These are phyloP conservation scores for Kuraishia ogatae DNA, from an alignment of 805 yeast species.

Conservation along the genomic window DNA sequence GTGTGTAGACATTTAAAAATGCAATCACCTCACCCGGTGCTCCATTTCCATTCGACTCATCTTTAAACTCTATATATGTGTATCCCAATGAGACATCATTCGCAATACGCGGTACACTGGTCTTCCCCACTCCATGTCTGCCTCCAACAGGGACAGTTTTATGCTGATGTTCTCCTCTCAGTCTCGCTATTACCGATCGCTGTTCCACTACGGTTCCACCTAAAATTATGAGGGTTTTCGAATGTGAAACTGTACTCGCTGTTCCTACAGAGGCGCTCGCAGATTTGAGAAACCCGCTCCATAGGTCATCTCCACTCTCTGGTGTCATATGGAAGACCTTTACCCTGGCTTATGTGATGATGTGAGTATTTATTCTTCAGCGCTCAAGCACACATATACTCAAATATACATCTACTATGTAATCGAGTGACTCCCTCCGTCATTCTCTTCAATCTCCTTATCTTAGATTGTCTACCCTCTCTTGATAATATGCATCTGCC, in stretches of 20 bases:
- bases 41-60: not conserved
- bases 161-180: not conserved
- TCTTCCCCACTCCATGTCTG: not conserved
- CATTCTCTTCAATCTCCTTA: too few relatives aligned
- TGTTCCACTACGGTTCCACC: conserved; percentile 3
- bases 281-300: not conserved
- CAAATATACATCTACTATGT: too few relatives aligned
- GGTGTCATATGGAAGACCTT: too few relatives aligned
- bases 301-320: not conserved
- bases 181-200: not conserved
- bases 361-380: too few relatives aligned
- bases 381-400: too few relatives aligned
- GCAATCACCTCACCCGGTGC: not conserved
- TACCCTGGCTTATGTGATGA: too few relatives aligned
- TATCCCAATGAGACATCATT: not conserved
- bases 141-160: not conserved
- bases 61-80: conserved; percentile 3
- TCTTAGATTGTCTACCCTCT: too few relatives aligned
- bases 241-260: not conserved
- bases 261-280: not conserved
- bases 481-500: not conserved
- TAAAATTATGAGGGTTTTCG: conserved; percentile 1
- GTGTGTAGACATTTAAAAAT: conserved; percentile 3
- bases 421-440: too few relatives aligned
- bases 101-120: not conserved